phyloP scores from a whole-genome alignment of 345 rosid genomes.

The Salix koriyanagi region DNA sequence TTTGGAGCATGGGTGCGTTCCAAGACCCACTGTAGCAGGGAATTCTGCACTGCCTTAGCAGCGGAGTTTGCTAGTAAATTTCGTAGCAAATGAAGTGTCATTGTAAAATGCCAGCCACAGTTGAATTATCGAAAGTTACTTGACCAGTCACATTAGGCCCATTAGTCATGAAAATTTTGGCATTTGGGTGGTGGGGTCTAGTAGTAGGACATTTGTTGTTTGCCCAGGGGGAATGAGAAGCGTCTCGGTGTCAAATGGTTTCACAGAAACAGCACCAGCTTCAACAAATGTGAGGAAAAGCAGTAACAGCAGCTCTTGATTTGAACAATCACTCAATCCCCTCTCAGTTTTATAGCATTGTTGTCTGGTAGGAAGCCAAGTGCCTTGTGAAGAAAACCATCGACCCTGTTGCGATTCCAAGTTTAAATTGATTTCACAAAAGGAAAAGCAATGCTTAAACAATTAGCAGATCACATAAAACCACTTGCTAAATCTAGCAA shows the following conservation, averaged over 20 bases:
- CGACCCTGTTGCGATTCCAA: not conserved
- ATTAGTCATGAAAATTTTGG: not conserved
- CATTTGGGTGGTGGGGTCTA: not conserved
- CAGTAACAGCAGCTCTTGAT: not conserved
- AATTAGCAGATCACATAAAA: not conserved
- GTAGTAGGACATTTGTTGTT: slow-evolving; percentile 7
- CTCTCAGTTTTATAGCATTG: not conserved
- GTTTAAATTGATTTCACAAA: not conserved
- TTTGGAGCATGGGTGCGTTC: not conserved
- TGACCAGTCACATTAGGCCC: slow-evolving; percentile 1
- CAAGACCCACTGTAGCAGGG: slow-evolving; percentile 4
- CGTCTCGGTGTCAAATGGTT: not conserved
- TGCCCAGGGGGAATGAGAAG: slow-evolving; percentile 2
- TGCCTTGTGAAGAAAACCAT: not conserved
- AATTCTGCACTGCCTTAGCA: not conserved
- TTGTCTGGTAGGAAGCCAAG: not conserved
- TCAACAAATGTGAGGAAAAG: not conserved
- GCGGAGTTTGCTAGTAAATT: not conserved
- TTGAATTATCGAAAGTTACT: slow-evolving; percentile 4
- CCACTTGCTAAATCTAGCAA: not conserved
- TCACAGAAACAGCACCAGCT: slow-evolving; percentile 6
- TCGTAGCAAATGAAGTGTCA: not conserved
- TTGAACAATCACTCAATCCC: not conserved
- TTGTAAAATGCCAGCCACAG: not conserved
- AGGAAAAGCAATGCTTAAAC: not conserved